Percentiles rank a stretch among this genome's conserved stretches.
Conservation (phyloP, 495 filamentous ascomycete species). For the Neurospora terricola region DNA sequence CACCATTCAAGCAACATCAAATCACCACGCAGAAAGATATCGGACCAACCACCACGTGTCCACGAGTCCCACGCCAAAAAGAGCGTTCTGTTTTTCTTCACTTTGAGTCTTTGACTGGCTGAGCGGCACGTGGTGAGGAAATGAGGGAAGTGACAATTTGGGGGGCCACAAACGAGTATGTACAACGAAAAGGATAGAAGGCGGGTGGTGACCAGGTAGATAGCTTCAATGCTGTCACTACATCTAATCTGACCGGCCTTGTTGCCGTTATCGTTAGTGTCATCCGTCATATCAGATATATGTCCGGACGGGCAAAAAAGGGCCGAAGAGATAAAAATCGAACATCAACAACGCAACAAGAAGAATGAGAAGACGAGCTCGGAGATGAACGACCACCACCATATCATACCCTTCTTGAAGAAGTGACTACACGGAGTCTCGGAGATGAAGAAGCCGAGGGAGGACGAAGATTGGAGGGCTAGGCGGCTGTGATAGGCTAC, state of each 20-base stretch:
- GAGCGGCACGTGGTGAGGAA: neutral
- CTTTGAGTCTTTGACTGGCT: neutral
- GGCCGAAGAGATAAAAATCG: neutral
- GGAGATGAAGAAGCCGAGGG: neutral
- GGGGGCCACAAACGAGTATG: neutral
- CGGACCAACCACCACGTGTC: neutral
- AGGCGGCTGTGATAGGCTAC: neutral
- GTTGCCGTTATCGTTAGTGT: neutral
- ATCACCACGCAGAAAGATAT: neutral
- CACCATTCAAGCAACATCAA: neutral
- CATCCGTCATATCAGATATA: neutral
- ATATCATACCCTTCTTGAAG: neutral
- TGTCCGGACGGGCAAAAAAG: neutral
- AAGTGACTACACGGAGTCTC: neutral
- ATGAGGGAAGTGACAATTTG: neutral
- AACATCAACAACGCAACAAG: neutral
- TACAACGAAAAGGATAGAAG: neutral
- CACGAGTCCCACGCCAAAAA: neutral
- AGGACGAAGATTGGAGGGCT: neutral
- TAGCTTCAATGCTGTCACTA: too few species aligned
- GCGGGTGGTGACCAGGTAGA: too few species aligned
- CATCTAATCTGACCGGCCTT: conserved; percentile 6
- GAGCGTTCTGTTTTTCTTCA: neutral
- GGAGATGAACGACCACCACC: neutral
- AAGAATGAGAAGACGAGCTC: neutral